These are phyloP conservation scores for Barnettozyma pratensis DNA, from an alignment of 805 yeast genomes.

Conservation along the genomic window DNA sequence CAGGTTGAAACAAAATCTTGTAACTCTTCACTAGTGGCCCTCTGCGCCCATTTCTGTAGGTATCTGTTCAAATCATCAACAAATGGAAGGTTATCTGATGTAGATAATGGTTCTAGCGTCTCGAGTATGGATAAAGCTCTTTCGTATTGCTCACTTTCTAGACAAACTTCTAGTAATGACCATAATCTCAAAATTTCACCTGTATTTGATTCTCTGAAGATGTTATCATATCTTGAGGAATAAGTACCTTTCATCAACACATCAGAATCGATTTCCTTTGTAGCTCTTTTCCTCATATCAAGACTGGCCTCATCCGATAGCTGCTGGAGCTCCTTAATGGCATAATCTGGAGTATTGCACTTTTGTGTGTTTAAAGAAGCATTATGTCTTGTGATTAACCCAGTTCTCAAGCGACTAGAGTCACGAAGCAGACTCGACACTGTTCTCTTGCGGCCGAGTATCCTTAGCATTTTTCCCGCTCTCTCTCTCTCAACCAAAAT, in stretches of 20 bases:
- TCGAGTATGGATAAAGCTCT: conserved; percentile 67
- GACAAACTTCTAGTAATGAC: conserved; percentile 74
- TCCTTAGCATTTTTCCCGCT: background rate
- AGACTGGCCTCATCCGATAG: background rate
- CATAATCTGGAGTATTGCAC: background rate
- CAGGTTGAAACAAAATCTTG: conserved; percentile 36
- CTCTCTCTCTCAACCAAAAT: background rate
- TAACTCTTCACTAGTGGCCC: conserved; percentile 37
- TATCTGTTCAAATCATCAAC: conserved; percentile 67
- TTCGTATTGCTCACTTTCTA: conserved; percentile 56
- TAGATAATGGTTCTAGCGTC: conserved; percentile 50
- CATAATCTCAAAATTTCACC: conserved; percentile 64
- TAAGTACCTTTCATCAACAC: conserved; percentile 13
- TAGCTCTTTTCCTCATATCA: background rate
- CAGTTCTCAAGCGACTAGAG: background rate
- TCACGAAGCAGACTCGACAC: background rate
- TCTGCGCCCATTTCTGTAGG: conserved; percentile 37
- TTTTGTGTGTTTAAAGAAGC: conserved; percentile 1
- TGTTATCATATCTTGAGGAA: conserved; percentile 18
- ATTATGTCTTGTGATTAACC: conserved; percentile 2
- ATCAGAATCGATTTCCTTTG: conserved; percentile 6
- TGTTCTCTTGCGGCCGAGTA: background rate
- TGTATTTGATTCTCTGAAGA: conserved; percentile 29
- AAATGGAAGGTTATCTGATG: conserved; percentile 40
- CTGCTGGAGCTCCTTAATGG: conserved; percentile 4